These are phyloP conservation scores for Aspergillus sp. DNA, from an alignment of 2,329 filamentous ascomycete genomes.

Conservation along the genomic window DNA sequence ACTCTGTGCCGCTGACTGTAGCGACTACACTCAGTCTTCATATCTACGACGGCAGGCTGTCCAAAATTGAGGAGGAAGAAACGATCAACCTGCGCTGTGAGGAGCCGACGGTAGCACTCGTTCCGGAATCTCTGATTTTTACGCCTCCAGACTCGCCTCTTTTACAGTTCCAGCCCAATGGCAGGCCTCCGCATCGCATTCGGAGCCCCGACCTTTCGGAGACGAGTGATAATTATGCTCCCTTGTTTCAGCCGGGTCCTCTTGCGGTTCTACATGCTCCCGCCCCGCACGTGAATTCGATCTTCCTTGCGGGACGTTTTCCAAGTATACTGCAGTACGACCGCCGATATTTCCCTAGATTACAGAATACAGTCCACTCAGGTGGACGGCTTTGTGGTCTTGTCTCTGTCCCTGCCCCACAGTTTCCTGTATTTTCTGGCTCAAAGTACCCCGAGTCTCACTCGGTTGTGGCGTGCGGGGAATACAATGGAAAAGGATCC, in stretches of 20 bases:
- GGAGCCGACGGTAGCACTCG: conserved; percentile 28
- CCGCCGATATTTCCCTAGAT: conserved; percentile 77
- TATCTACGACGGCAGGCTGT: conserved; percentile 73
- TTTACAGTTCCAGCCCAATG: conserved; percentile 38
- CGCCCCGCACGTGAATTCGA: conserved; percentile 69
- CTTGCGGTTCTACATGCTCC: conserved; percentile 81
- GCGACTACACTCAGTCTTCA: conserved; percentile 82
- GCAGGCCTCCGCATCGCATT: conserved; percentile 42
- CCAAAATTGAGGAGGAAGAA: conserved; percentile 39
- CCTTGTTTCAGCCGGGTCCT: conserved; percentile 78
- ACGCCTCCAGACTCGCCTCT: conserved; percentile 37
- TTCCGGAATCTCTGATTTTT: conserved; percentile 37
- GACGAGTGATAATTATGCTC: conserved; percentile 61
- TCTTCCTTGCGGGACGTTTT: conserved; percentile 88
- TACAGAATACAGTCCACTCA: conserved; percentile 80
- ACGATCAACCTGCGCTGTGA: conserved; percentile 42
- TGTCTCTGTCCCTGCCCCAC: conserved; percentile 63
- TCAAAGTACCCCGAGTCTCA: conserved; percentile 57
- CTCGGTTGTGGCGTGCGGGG: conserved; percentile 80
- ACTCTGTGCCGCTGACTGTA: conserved; percentile 75
- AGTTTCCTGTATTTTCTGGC: conserved; percentile 50
- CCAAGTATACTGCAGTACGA: conserved; percentile 89
- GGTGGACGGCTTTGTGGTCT: conserved; percentile 79
- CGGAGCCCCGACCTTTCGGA: conserved; percentile 40
- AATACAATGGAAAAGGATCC: conserved; percentile 89